Evolutionary conservation across 352 stramenopile genomes (phyloP), one percentile per base, ranked within the genome.

Genomic region (Phytophthora foliorum): DNA sequence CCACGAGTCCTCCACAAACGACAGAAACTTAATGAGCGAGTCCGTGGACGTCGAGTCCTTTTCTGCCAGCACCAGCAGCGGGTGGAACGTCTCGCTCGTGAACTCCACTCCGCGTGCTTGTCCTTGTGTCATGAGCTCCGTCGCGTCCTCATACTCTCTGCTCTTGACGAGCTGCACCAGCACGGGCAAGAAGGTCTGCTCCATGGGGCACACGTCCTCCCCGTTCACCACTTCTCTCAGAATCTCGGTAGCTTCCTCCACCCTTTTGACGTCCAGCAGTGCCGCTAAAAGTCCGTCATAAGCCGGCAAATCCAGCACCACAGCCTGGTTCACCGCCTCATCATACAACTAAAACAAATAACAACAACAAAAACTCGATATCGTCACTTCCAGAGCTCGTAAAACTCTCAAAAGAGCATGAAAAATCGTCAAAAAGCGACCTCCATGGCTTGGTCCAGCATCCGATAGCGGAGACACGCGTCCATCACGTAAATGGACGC

Each of bases 401-500:
- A 42, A 19, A 53, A 42, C 10, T 6, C 8, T 48, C 4, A 46
- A 57, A 70, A 69, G 16, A 21, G 13, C 29, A 61, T 46, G 7
- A 49, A 60, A 46, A 38, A 29, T 2, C 8, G 17, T 14, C 6
- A 49, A 38, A 48, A 34, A 1, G 19, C 42, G 42, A 90, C 81
- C 71, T 91, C 81, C 56, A 90, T 77, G 0, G 84, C 84, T n/a
- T 82, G 58, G 38, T 89, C 67, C 19, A 92, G 62, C 74, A 86
- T 67, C 1, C 69, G 54, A 50, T 81, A 78, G 51, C 80, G 82
- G 27, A 90, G 61, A 57, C 84, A 92, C 32, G 80, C 81, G 51
- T 92, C 84, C 57, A 89, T 71, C 24, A 92, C 81, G 67, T 88
- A 84, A 57, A 92, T 90, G 38, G 82, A 90, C 51, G 84, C 84